Base-by-base conservation (phyloP, 1,139 yeast genomes). In the Hanseniaspora sp. region DNA sequence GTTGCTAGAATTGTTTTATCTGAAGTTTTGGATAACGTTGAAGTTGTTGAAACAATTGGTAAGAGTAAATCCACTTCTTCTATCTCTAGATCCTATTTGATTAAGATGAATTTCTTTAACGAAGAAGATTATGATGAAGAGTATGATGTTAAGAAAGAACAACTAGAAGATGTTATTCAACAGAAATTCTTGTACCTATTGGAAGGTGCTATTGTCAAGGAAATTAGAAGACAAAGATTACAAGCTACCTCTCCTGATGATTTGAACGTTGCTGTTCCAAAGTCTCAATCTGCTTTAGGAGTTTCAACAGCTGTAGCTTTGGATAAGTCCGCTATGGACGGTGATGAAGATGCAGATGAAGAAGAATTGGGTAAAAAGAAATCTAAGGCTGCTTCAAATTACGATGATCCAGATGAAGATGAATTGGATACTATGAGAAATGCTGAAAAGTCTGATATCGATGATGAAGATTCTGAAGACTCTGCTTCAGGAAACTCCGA, bases 321-420 rank as follows among this genome's bases (percentile, higher is more conserved):
- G 59, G 58, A 71, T 63, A 43, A 15, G 11, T 43, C 46, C 15
- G 12, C 31, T 8, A 37, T 51, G 30, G 54, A 51, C 23, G 54
- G 54, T 46, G 76, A 70, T 47, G 86, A 77, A 56, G 85, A 74
- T 48, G 88, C 82, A 63, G 86, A 82, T 53, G 85, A 82, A 60
- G 87, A 83, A 59, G 87, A 81, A 58, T 79, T 75, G 62, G 70
- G 74, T 59, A 77, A 74, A 62, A 71, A 76, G 56, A 80, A 80
- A 62, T 75, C 80, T 39, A 87, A 87, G 66, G 95, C 88, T 71
- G 82, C 95, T 30, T 95, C 87, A 44, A 86, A 96, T 0, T 90
- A 88, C 64, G 96, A 87, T 61, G 96, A 82, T 18, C 96, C 96
- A 33, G 96, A 88, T 70, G 96, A 86, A 58, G 96, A 86, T 48